These are phyloP conservation scores for Solanum ahanhuiri DNA, from an alignment of 257 asterid genomes.

Conservation along the genomic window DNA sequence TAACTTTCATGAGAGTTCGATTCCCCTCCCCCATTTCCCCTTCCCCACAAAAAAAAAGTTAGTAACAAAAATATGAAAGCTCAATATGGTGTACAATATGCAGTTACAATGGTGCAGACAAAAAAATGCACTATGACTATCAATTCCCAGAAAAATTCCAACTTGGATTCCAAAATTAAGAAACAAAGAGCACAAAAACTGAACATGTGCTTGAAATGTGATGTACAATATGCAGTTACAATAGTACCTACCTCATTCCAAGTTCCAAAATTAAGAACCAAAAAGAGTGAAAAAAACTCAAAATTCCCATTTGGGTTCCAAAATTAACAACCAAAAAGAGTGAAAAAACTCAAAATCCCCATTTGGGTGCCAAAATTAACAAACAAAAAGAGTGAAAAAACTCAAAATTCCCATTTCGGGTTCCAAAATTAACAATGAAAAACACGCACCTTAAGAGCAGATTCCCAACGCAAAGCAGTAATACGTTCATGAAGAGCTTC, in stretches of 20 bases:
- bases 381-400: not conserved
- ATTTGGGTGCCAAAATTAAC: not conserved
- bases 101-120: not conserved
- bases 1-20: too few relatives aligned
- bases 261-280: not conserved
- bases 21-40: too few relatives aligned
- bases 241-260: not conserved
- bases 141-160: not conserved
- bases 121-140: not conserved
- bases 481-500: slow-evolving; percentile 94
- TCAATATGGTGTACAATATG: too few relatives aligned
- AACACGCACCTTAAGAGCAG: slow-evolving; percentile 64
- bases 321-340: not conserved
- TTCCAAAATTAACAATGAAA: not conserved
- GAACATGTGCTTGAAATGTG: not conserved
- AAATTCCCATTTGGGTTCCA: not conserved
- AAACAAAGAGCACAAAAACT: not conserved
- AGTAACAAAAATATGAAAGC: too few relatives aligned
- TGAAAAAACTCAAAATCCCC: not conserved
- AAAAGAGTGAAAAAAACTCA: not conserved
- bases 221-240: not conserved
- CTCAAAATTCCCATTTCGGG: not conserved
- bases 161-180: not conserved
- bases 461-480: slow-evolving; percentile 91
- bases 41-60: too few relatives aligned